Evolutionary conservation across 2,329 filamentous ascomycete genomes (phyloP), one percentile per base, ranked within the genome.

Genomic region (Colletotrichum aenigma): DNA sequence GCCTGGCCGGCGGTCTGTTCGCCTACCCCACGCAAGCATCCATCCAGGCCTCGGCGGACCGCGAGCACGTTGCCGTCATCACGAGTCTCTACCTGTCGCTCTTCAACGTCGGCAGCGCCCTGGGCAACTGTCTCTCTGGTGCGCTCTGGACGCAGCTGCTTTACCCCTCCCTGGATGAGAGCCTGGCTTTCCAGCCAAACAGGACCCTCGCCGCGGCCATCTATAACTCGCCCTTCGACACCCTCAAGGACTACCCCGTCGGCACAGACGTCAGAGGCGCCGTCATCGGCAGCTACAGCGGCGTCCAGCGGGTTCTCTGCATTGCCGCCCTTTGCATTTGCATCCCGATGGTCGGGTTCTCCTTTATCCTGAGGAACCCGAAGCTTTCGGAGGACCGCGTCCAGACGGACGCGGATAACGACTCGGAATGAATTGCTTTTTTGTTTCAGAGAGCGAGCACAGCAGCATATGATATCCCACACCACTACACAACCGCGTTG

Each of bases 1-100:
- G 91, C 58, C 84, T 92, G 56, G 90, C 90, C 1, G 90, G 90
- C 13, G 91, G 91, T 1, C 82, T 93, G 71, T 92, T 92, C 78
- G 83, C 85, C 0, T 86, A 85, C 67, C 85, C 85, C 0, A 85
- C 84, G 0, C 84, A 86, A 65, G 85, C 84, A 0, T 85, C 84
- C 1, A 85, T 86, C 48, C 85, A 86, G 60, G 83, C 85, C 0
- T 84, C 84, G 0, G 83, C 84, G 0, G 80, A 80, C 2, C 80
- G 81, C 30, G 83, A 86, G 61, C 83, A 86, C 38, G 82, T 86
- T 0, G 84, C 84, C 8, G 82, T 86, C 15, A 73, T 86, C 7
- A 86, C 84, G 0, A 83, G 84, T 0, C 80, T 86, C 2, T 85
- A 85, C 55, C 78, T 87, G 0, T 84, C 86, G 0, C 83, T 85